Percentiles rank a stretch among this genome's conserved stretches.
Conservation (phyloP, 345 rosid species). For the Aurinia saxatilis region DNA sequence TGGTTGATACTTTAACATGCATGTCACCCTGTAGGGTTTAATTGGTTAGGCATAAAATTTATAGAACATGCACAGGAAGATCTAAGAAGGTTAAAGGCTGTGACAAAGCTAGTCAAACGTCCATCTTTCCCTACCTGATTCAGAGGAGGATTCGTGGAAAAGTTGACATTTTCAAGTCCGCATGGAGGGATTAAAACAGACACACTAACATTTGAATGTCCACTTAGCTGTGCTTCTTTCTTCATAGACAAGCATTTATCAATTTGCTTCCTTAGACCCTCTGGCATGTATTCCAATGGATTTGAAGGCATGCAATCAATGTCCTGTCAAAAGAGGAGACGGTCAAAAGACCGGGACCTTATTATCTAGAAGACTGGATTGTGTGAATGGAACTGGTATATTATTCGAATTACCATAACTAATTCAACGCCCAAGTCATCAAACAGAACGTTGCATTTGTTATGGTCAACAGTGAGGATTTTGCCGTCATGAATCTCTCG, state of each 20-base stretch:
- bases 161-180: conserved; percentile 37
- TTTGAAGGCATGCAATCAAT: conserved; percentile 94
- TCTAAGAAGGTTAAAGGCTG: background rate
- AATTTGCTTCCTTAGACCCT: conserved; percentile 58
- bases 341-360: conserved; percentile 3
- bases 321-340: conserved; percentile 47
- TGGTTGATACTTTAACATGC: conserved; percentile 34
- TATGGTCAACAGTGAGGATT: conserved; percentile 83
- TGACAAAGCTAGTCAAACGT: background rate
- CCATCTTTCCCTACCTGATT: conserved; percentile 29
- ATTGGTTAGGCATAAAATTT: background rate
- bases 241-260: conserved; percentile 36
- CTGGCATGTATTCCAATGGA: conserved; percentile 86
- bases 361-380: background rate
- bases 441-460: conserved; percentile 71
- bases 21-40: conserved; percentile 39
- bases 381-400: background rate
- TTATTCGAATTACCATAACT: conserved; percentile 55
- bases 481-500: conserved; percentile 88
- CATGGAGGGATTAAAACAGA: conserved; percentile 38
- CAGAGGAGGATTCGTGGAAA: conserved; percentile 32
- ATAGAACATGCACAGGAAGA: conserved; percentile 3
- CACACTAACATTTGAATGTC: conserved; percentile 39
- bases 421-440: conserved; percentile 85
- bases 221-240: conserved; percentile 46